Conservation (phyloP, 176 grass and related monocot species). For the Puya raimondii region DNA sequence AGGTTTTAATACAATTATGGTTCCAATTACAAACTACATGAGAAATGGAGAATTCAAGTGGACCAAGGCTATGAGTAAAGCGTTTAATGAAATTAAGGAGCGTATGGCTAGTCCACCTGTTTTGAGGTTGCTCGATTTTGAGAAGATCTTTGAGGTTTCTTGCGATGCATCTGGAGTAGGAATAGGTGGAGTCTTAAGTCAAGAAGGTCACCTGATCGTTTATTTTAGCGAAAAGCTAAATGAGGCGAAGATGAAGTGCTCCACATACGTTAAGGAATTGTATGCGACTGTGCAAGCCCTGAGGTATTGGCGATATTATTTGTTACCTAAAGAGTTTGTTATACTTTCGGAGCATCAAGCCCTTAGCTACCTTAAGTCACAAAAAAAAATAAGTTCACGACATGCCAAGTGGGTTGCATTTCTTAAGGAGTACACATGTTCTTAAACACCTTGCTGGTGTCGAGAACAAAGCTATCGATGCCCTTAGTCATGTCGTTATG, state of each 20-base stretch:
- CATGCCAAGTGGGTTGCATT: neutral
- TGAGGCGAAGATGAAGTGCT: neutral
- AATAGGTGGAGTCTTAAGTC: neutral
- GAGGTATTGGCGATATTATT: neutral
- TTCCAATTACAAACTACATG: neutral
- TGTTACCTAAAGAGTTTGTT: neutral
- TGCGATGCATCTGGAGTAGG: neutral
- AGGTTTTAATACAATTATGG: neutral
- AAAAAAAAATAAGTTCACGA: neutral
- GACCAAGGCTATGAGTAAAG: neutral
- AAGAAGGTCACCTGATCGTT: neutral
- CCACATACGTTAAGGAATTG: neutral
- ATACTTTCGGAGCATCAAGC: neutral
- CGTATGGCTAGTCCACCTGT: neutral
- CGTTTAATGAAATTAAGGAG: neutral
- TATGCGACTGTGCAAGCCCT: neutral
- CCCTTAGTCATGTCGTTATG: neutral
- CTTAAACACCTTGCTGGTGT: neutral
- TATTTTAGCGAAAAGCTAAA: neutral
- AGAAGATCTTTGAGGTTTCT: too few relatives aligned
- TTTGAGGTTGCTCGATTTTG: too few relatives aligned
- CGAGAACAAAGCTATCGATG: neutral
- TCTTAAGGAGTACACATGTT: neutral
- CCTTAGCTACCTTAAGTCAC: neutral
- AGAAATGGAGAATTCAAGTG: neutral